Base-by-base conservation (phyloP, 2,329 filamentous ascomycete genomes). In the Verticillium longisporum region DNA sequence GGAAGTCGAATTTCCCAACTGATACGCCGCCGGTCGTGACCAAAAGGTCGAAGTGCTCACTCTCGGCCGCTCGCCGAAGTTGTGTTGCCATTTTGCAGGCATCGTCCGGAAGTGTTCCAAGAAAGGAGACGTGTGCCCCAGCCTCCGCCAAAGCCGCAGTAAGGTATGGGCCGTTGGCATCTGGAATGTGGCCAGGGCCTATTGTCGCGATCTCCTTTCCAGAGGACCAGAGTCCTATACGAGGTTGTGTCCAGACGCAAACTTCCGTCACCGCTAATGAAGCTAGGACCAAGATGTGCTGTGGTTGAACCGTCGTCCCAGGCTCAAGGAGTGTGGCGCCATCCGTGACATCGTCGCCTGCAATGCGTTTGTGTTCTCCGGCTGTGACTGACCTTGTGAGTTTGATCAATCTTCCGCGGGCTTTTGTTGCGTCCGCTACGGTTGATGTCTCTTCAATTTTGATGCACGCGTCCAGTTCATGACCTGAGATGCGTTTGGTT, bases 381-480 rank as follows among this genome's bases (percentile, higher is more conserved):
- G 32, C 21, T 21, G 33, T 4, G 4, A 62, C 14, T 2, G 59
- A 57, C 18, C 57, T 62, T 18, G 59, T 61, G 36, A 64, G 41
- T 26, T 60, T 32, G 45, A 64, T 59, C 21, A 38, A 41, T 59
- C 45, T 26, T 11, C 26, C 33, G 7, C 15, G 9, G 10, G 38
- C 13, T 1, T 11, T 32, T 36, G 33, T 36, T 4, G 18, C 4
- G 4, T 5, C 56, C 6, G 45, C 21, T 4, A 53, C 18, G 13
- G 55, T 15, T 3, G 53, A 38, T 4, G 60, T 41, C 45, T 61
- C 61, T 36, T 63, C 62, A 6, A 61, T 21, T 14, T 57, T 60
- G 54, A 65, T 58, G 33, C 62, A 63, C 4, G 62, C 64, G 21
- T 66, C 64, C 32, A 62, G 59, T 6, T 36, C 26, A 2, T 53